phyloP scores from a whole-genome alignment of 176 grass and related monocot species.

The Musa acuminata region DNA sequence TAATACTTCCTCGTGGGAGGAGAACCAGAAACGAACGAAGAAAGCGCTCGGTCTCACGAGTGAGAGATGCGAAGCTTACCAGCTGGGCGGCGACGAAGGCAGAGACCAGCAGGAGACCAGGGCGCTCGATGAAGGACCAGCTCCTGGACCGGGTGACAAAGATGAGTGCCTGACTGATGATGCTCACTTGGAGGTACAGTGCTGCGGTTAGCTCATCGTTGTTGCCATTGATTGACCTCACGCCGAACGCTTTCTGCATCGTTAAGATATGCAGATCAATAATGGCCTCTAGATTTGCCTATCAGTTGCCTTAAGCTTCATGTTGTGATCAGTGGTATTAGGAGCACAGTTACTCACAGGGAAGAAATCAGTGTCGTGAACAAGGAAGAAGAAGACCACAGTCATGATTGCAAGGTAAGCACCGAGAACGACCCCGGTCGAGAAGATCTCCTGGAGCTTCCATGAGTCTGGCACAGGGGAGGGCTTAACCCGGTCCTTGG shows the following conservation, averaged over 20 bases:
- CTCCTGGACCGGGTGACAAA: conserved; percentile 41
- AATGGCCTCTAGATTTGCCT: no score
- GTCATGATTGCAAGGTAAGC: conserved; percentile 84
- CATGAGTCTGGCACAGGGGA: conserved; percentile 68
- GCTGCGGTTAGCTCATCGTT: conserved; percentile 33
- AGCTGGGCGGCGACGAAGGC: conserved; percentile 69
- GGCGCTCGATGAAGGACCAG: conserved; percentile 53
- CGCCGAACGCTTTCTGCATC: conserved; percentile 32
- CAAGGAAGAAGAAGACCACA: conserved; percentile 77
- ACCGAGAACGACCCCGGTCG: conserved; percentile 79
- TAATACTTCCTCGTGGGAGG: background rate
- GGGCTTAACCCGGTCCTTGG: conserved; percentile 79
- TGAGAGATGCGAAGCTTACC: conserved; percentile 1
- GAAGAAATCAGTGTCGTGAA: conserved; percentile 76
- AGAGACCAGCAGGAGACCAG: conserved; percentile 34
- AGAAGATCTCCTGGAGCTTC: conserved; percentile 93
- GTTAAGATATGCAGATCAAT: no score
- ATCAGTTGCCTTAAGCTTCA: no score
- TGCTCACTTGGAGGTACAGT: conserved; percentile 41
- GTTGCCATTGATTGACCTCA: conserved; percentile 48
- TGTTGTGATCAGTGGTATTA: no score
- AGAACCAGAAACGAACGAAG: no score
- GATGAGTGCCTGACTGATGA: conserved; percentile 40
- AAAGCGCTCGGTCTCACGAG: no score
- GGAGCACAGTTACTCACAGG: conserved; percentile 11